Evolutionary conservation across 1,284 basidiomycete species (phyloP).

Genomic region (Volvariella volvacea): DNA sequence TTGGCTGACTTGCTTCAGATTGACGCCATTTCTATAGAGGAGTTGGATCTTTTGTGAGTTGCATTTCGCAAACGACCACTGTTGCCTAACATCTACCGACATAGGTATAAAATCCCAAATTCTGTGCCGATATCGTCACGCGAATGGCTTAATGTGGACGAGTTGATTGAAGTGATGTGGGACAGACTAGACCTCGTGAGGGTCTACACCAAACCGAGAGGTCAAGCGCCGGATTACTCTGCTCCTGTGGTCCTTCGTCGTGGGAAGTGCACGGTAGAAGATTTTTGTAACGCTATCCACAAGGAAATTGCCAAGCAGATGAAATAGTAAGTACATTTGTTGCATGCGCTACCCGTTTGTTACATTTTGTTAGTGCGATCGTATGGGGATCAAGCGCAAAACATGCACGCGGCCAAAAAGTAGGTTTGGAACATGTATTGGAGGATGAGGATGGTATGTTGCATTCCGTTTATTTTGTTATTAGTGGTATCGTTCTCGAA

Average conservation of each 20-base stretch:
- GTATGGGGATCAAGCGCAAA: conserved; percentile 96
- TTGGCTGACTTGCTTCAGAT: conserved; percentile 63
- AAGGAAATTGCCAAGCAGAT: conserved; percentile 92
- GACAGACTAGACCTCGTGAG: conserved; percentile 82
- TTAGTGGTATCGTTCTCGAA: too few relatives aligned
- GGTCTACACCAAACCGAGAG: conserved; percentile 94
- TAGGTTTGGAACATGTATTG: conserved; percentile 83
- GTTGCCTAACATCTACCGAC: conserved; percentile 5
- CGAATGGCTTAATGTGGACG: conserved; percentile 97
- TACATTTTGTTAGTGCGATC: conserved; percentile 51
- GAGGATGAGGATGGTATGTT: conserved; percentile 84
- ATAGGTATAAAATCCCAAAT: conserved; percentile 85
- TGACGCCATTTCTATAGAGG: conserved; percentile 97
- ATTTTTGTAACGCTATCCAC: conserved; percentile 88
- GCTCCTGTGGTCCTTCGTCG: conserved; percentile 74
- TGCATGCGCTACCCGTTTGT: conserved; percentile 2
- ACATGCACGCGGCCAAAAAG: conserved; percentile 94
- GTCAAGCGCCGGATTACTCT: conserved; percentile 84
- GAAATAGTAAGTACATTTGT: conserved; percentile 63
- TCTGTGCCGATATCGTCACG: conserved; percentile 92
- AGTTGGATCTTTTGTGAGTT: conserved; percentile 85
- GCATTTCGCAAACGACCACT: neutral
- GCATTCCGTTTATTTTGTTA: too few relatives aligned
- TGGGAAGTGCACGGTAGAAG: conserved; percentile 76
- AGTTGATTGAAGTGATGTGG: conserved; percentile 92